Percentiles rank a stretch among this genome's conserved stretches.
Conservation (phyloP, 257 asterid species). For the Fraxinus anomala region DNA sequence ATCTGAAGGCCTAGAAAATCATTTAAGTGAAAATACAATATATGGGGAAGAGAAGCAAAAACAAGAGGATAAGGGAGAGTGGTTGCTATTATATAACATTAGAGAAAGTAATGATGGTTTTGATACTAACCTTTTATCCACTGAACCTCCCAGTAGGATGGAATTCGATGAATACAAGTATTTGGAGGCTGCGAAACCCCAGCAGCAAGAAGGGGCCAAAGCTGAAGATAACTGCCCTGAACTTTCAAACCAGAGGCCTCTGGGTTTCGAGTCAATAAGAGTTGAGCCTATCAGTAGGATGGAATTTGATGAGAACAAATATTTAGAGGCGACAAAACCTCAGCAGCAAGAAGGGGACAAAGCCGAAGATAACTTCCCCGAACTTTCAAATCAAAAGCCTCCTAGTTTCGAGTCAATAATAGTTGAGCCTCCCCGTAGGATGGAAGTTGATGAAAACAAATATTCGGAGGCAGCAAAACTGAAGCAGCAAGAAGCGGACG, state of each 20-base stretch:
- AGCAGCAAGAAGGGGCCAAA: slow-evolving; percentile 21
- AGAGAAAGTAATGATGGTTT: slow-evolving; percentile 8
- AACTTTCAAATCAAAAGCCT: slow-evolving; percentile 33
- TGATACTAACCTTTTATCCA: not conserved
- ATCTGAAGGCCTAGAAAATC: slow-evolving; percentile 20
- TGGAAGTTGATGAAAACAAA: not conserved
- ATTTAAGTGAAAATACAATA: slow-evolving; percentile 13
- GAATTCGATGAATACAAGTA: not conserved
- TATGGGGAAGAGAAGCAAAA: slow-evolving; percentile 2
- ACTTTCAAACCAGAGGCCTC: slow-evolving; percentile 34
- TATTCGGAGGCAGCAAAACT: slow-evolving; percentile 3
- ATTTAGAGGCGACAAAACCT: slow-evolving; percentile 1
- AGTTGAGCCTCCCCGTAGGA: slow-evolving; percentile 18
- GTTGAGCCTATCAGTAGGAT: slow-evolving; percentile 22
- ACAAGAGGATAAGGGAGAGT: slow-evolving; percentile 9
- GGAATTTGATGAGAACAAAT: not conserved
- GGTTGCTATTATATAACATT: slow-evolving; percentile 3
- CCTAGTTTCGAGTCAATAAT: slow-evolving; percentile 28
- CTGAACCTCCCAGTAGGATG: slow-evolving; percentile 21
- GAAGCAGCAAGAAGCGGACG: slow-evolving; percentile 22
- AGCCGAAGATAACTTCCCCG: slow-evolving; percentile 10
- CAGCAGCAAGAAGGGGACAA: slow-evolving; percentile 22
- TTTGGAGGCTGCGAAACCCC: slow-evolving; percentile 1
- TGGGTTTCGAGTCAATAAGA: slow-evolving; percentile 37
- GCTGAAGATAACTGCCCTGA: slow-evolving; percentile 14